These are phyloP conservation scores for Lanmaoa rubissima DNA, from an alignment of 768 basidiomycete species.

Conservation along the genomic window DNA sequence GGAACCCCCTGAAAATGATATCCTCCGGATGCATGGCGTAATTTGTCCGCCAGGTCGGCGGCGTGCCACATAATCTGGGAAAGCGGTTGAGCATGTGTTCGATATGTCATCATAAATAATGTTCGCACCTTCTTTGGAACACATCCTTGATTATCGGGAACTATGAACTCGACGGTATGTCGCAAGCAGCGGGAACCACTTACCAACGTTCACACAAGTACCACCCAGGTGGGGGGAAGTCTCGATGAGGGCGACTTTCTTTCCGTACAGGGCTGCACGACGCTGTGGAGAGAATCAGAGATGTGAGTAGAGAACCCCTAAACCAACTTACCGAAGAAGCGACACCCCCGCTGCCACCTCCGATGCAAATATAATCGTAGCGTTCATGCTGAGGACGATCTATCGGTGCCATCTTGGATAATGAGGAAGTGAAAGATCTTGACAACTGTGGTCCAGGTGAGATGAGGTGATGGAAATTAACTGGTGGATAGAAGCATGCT, in stretches of 20 bases:
- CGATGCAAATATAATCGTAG: constrained; percentile 87
- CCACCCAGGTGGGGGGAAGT: constrained; percentile 74
- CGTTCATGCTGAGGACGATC: constrained; percentile 59
- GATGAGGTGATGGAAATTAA: constrained; percentile 1
- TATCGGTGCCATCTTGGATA: constrained; percentile 68
- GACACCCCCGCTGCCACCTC: constrained; percentile 92
- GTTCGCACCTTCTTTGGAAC: constrained; percentile 87
- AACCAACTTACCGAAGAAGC: constrained; percentile 71
- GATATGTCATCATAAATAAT: neutral
- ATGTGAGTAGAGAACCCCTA: neutral
- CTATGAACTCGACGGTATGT: neutral
- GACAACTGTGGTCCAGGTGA: constrained; percentile 37
- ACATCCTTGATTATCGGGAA: constrained; percentile 58
- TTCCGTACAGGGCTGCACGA: constrained; percentile 88
- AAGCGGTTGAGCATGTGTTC: neutral
- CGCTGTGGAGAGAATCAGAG: constrained; percentile 47
- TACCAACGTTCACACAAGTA: constrained; percentile 97
- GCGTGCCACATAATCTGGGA: constrained; percentile 96
- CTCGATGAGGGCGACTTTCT: constrained; percentile 91
- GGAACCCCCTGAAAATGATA: constrained; percentile 67
- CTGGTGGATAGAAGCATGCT: neutral
- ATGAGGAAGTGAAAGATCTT: constrained; percentile 42
- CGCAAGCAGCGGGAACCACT: constrained; percentile 28
- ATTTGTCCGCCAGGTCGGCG: constrained; percentile 83
- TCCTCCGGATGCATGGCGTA: constrained; percentile 68